Percentiles rank a stretch among this genome's conserved stretches.
Conservation (phyloP, 108 stramenopile genomes). For the Pseudonitzschia delicatissima region DNA sequence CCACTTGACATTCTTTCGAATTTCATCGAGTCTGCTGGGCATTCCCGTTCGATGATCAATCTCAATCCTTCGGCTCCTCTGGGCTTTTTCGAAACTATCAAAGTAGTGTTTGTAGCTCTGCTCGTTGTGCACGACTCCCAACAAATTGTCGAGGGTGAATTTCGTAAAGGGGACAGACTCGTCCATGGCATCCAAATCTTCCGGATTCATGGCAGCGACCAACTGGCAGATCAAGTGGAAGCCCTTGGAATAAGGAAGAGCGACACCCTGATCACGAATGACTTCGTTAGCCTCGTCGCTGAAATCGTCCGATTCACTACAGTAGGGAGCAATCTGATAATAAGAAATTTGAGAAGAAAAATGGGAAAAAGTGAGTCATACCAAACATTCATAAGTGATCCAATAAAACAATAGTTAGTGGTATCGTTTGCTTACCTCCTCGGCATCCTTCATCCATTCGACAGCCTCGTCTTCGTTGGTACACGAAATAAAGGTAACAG, state of each 20-base stretch:
- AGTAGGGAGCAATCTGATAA: conserved; percentile 30
- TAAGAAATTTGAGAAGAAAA: neutral
- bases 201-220: conserved; percentile 49
- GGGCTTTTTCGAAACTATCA: conserved; percentile 35
- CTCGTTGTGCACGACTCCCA: conserved; percentile 38
- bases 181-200: conserved; percentile 66
- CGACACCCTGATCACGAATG: conserved; percentile 45
- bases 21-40: conserved; percentile 14
- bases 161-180: conserved; percentile 59
- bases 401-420: neutral
- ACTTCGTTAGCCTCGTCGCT: conserved; percentile 46
- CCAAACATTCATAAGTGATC: neutral
- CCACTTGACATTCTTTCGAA: conserved; percentile 37
- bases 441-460: conserved; percentile 62
- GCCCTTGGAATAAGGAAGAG: conserved; percentile 51
- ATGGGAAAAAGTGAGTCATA: neutral
- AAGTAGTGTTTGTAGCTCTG: conserved; percentile 49
- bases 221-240: conserved; percentile 45
- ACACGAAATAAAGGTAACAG: conserved; percentile 48
- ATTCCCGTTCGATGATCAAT: neutral
- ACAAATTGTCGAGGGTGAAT: conserved; percentile 43
- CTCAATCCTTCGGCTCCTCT: conserved; percentile 20
- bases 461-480: conserved; percentile 56
- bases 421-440: conserved; percentile 24
- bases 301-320: conserved; percentile 51